phyloP scores from a whole-genome alignment of 495 filamentous ascomycete genomes.

The Podospora bellae-mahoneyi region DNA sequence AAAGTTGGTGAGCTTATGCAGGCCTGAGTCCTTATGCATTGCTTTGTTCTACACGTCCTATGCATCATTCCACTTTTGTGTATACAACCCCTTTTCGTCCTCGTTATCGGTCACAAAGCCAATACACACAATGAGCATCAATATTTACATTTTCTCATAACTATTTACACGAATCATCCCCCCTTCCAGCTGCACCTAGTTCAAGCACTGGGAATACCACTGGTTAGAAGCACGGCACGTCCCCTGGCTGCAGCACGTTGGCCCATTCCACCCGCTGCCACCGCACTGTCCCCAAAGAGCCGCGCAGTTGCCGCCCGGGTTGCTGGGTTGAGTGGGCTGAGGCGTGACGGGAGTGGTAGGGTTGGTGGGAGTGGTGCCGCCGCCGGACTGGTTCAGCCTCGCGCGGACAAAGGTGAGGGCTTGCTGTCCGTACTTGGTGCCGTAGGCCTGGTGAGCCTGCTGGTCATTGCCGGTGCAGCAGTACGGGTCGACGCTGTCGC shows the following conservation, averaged over 20 bases:
- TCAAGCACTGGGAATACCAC: slow-evolving; percentile 41
- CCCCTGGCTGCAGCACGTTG: slow-evolving; percentile 29
- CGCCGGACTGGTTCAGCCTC: slow-evolving; percentile 12
- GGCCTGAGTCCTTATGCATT: neutral
- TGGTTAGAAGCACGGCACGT: slow-evolving; percentile 32
- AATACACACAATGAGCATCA: neutral
- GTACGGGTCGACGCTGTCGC: slow-evolving; percentile 60
- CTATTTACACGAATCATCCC: slow-evolving; percentile 15
- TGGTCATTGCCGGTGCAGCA: slow-evolving; percentile 63
- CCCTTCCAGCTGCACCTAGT: neutral
- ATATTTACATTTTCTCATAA: slow-evolving; percentile 5
- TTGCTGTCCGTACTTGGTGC: slow-evolving; percentile 43
- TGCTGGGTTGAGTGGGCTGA: slow-evolving; percentile 21
- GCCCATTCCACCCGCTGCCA: slow-evolving; percentile 30
- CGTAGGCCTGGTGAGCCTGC: slow-evolving; percentile 59
- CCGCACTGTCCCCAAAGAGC: slow-evolving; percentile 35
- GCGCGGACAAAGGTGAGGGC: slow-evolving; percentile 36
- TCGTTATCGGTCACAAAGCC: neutral
- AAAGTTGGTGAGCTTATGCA: neutral
- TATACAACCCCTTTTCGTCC: neutral
- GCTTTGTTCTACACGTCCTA: too few species aligned
- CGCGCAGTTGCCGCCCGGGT: slow-evolving; percentile 24
- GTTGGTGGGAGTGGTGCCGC: slow-evolving; percentile 21
- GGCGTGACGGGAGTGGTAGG: slow-evolving; percentile 13
- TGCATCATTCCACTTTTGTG: neutral